Base-by-base conservation (phyloP, 495 filamentous ascomycete genomes). In the Penicillium bialowiezense region DNA sequence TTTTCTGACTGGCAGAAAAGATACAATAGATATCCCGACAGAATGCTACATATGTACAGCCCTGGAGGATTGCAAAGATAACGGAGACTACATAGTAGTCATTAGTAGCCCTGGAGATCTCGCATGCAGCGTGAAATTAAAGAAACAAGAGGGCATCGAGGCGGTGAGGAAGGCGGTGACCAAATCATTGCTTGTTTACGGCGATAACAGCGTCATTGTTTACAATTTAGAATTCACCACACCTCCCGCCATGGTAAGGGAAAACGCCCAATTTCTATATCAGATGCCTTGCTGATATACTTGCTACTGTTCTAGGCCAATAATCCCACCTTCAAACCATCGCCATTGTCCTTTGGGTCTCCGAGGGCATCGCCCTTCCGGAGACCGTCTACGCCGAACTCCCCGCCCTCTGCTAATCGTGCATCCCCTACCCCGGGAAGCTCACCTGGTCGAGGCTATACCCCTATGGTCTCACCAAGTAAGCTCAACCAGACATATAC, bases 361-460 rank as follows among this genome's bases (percentile, higher is more conserved):
- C 81, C 80, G 33, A 76, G 87, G 64, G 79, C 79, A 44, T 89
- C 87, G 6, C 87, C 87, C n/a, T 91, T 91, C 60, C 82, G 85
- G 9, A 78, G 86, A 41, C 83, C 84, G 3, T 75, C 72, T 3
- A 74, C 72, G 1, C 69, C 70, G 40, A 69, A 67, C 56, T 74
- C 75, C 56, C 65, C 77, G 56, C 64, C 76, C 31, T 62, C 67
- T 34, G 59, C 62, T 17, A 39, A 7, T 56, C 64, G 59, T 14
- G 64, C 65, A 9, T 62, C 55, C 7, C 55, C 45, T 10, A 75
- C 73, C 1, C 70, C 72, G 12, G 69, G 70, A 21, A 74, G 67
- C 56, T 75, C 73, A n/a, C 72, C 73, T 14, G 60, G 62, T 29
- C 58, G 70, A 40, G 68, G 64, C 21, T 73, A 69, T 47, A 74